A percentile compares a stretch with the other conserved stretches of the same genome.
These are phyloP conservation scores for Pyrenula massariospora DNA, from an alignment of 495 filamentous ascomycete genomes.

Conservation along the genomic window DNA sequence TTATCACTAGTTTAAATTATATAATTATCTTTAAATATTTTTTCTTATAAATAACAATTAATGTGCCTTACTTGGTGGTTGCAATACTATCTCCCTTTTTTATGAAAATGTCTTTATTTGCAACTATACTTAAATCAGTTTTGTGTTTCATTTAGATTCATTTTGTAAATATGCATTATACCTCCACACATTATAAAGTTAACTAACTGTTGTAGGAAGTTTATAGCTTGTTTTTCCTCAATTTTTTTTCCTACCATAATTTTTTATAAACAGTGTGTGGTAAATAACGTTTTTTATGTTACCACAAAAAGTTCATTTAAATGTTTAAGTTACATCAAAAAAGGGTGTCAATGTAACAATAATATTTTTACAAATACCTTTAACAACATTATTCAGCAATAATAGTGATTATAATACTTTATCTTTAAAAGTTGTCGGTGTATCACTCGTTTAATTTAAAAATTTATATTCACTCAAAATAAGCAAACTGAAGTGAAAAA, in stretches of 20 bases:
- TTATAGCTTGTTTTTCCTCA: too few species aligned
- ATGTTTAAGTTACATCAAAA: not conserved
- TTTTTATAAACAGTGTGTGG: slow-evolving; percentile 1
- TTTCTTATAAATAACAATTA: not conserved
- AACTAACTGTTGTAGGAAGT: not conserved
- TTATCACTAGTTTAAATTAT: not conserved
- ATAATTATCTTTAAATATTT: not conserved
- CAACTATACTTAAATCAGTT: not conserved
- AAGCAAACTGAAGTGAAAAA: too few species aligned
- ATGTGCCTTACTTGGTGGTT: not conserved
- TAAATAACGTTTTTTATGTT: slow-evolving; percentile 4
- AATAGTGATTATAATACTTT: not conserved
- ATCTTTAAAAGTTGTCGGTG: too few species aligned
- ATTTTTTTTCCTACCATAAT: too few species aligned
- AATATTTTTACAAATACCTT: not conserved
- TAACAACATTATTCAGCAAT: not conserved
- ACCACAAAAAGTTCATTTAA: not conserved
- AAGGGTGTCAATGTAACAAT: not conserved
- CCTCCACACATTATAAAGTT: slow-evolving; percentile 1
- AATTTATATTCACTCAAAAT: too few species aligned
- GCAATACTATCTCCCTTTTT: not conserved
- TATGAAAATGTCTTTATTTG: too few species aligned
- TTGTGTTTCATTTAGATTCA: not conserved
- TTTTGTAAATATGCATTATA: too few species aligned
- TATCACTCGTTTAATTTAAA: too few species aligned